Conservation (phyloP, 306 rosid genomes). For the Lithocarpus polystachyus region DNA sequence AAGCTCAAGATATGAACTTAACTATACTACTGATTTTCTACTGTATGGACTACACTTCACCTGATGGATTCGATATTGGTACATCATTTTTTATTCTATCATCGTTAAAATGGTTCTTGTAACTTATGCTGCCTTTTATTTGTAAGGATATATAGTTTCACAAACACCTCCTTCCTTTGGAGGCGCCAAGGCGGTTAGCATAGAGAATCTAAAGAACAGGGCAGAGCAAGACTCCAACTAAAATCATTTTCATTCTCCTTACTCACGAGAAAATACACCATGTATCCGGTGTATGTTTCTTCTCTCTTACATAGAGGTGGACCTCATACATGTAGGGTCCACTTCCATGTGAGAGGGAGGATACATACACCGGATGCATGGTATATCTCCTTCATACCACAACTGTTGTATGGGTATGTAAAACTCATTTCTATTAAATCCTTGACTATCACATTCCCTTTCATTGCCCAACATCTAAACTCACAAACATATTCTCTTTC, state of each 20-base stretch:
- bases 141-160: constrained; percentile 39
- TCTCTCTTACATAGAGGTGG: too few relatives aligned
- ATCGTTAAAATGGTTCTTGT: constrained; percentile 24
- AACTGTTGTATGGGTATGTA: not conserved
- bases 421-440: not conserved
- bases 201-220: constrained; percentile 87
- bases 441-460: not conserved
- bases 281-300: too few relatives aligned
- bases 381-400: too few relatives aligned
- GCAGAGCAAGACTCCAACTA: constrained; percentile 78
- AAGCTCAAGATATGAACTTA: not conserved
- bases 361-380: not conserved
- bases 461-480: not conserved
- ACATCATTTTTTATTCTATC: constrained; percentile 10
- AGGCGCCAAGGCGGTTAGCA: constrained; percentile 62
- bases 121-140: constrained; percentile 26
- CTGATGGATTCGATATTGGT: constrained; percentile 26
- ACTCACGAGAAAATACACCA: too few relatives aligned
- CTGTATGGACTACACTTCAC: constrained; percentile 28
- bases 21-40: not conserved
- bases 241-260: constrained; percentile 76
- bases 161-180: constrained; percentile 76
- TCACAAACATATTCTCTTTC: not conserved
- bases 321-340: too few relatives aligned
- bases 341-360: not conserved